Conservation (phyloP, 1,284 basidiomycete species). For the Fistulina hepatica region DNA sequence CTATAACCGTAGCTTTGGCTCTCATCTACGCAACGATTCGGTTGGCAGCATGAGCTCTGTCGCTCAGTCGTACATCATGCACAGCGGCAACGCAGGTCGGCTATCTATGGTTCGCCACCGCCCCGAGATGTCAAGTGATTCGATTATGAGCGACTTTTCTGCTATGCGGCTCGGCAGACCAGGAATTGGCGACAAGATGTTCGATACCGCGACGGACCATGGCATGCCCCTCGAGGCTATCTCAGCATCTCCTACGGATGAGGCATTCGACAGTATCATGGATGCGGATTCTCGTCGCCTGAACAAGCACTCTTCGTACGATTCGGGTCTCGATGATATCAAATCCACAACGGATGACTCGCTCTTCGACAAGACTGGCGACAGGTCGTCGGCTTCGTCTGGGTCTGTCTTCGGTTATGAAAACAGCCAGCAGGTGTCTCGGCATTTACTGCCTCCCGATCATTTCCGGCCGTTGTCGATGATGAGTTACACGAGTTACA, state of each 20-base stretch:
- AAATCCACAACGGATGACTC: conserved; percentile 43
- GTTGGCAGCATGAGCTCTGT: conserved; percentile 42
- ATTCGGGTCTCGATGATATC: conserved; percentile 50
- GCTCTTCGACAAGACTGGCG: conserved; percentile 52
- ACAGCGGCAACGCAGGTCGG: conserved; percentile 42
- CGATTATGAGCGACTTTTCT: conserved; percentile 54
- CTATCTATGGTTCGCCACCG: conserved; percentile 53
- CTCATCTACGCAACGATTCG: conserved; percentile 40
- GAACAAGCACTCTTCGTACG: conserved; percentile 31
- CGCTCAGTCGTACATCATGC: conserved; percentile 39
- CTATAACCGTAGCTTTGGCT: conserved; percentile 50
- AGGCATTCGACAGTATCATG: conserved; percentile 19
- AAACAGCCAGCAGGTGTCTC: conserved; percentile 22
- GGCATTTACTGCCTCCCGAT: conserved; percentile 27
- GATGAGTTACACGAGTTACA: conserved; percentile 35
- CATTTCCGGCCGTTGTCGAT: conserved; percentile 56
- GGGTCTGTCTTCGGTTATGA: conserved; percentile 61
- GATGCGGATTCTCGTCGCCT: no score
- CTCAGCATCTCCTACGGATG: conserved; percentile 52
- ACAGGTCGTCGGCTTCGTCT: conserved; percentile 37
- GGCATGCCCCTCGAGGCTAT: conserved; percentile 54
- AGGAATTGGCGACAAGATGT: conserved; percentile 83
- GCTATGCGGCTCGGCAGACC: conserved; percentile 52
- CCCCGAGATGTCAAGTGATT: conserved; percentile 53
- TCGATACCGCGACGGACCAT: conserved; percentile 49